phyloP scores from a whole-genome alignment of 805 yeast species.

The Scheffersomyces ergatensis region DNA sequence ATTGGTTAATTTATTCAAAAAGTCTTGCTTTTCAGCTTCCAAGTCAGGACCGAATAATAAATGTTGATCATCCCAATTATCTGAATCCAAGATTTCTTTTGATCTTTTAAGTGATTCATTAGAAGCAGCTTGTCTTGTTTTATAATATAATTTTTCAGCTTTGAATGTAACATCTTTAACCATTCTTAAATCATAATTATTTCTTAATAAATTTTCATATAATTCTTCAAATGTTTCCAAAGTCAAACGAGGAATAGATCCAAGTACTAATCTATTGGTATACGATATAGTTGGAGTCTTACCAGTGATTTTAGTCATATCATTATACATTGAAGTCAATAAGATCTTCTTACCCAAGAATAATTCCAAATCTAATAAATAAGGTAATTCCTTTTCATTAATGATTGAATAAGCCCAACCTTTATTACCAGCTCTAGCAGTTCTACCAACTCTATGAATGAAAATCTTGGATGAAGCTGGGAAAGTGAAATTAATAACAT shows the following conservation, averaged over 20 bases:
- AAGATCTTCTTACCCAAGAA: constrained; percentile 82
- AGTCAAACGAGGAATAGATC: constrained; percentile 71
- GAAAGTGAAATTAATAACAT: constrained; percentile 86
- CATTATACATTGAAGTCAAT: constrained; percentile 66
- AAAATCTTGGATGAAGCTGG: constrained; percentile 93
- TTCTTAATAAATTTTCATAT: constrained; percentile 55
- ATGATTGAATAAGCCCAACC: constrained; percentile 98
- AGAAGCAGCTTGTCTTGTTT: constrained; percentile 86
- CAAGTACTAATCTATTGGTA: constrained; percentile 75
- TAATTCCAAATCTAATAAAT: constrained; percentile 82
- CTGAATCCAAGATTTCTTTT: constrained; percentile 67
- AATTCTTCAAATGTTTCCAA: constrained; percentile 75
- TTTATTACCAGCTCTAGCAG: constrained; percentile 97
- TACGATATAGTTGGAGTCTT: constrained; percentile 62
- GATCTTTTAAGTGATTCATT: constrained; percentile 81
- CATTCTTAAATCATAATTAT: constrained; percentile 66
- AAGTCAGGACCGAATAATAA: constrained; percentile 72
- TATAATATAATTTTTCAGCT: constrained; percentile 84
- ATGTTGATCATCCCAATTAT: constrained; percentile 86
- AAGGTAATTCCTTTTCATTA: constrained; percentile 83
- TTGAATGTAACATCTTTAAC: constrained; percentile 71
- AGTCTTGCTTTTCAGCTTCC: constrained; percentile 69
- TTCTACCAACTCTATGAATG: constrained; percentile 97
- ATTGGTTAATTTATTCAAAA: constrained; percentile 69
- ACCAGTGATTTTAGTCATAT: constrained; percentile 48